A percentile compares a stretch with the other conserved stretches of the same genome.
Conservation (phyloP, 2,329 filamentous ascomycete genomes). For the Fusarium napiforme region DNA sequence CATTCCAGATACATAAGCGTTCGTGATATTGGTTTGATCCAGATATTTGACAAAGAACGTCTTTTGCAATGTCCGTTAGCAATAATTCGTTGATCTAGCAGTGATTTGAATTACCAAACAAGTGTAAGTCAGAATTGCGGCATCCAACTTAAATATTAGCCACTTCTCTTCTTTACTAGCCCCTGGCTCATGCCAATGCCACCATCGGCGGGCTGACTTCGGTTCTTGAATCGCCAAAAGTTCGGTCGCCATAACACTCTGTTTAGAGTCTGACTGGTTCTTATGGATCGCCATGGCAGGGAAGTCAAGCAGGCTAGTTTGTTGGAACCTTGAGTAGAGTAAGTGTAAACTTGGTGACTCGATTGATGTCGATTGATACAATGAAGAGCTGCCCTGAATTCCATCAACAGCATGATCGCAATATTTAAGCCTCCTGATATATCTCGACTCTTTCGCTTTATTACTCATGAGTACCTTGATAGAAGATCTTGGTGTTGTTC, state of each 20-base stretch:
- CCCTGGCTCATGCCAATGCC: fast-evolving
- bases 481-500: background rate
- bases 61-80: fast-evolving
- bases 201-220: background rate
- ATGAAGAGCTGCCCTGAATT: too few relatives aligned
- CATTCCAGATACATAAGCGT: background rate
- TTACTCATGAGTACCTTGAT: background rate
- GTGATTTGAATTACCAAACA: fast-evolving
- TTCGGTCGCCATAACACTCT: too few relatives aligned
- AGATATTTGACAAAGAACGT: background rate
- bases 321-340: too few relatives aligned
- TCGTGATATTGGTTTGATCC: background rate
- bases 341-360: too few relatives aligned
- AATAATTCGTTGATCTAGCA: fast-evolving
- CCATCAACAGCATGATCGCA: too few relatives aligned
- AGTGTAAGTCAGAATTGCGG: fast-evolving
- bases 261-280: background rate
- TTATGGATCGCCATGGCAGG: fast-evolving
- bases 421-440: background rate
- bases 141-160: background rate
- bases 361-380: background rate
- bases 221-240: background rate
- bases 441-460: background rate
- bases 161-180: background rate
- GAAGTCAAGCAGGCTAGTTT: fast-evolving